Evolutionary conservation across 495 filamentous ascomycete species (phyloP), one percentile per base, ranked within the genome.

Genomic region (Wilcoxina mikolae): DNA sequence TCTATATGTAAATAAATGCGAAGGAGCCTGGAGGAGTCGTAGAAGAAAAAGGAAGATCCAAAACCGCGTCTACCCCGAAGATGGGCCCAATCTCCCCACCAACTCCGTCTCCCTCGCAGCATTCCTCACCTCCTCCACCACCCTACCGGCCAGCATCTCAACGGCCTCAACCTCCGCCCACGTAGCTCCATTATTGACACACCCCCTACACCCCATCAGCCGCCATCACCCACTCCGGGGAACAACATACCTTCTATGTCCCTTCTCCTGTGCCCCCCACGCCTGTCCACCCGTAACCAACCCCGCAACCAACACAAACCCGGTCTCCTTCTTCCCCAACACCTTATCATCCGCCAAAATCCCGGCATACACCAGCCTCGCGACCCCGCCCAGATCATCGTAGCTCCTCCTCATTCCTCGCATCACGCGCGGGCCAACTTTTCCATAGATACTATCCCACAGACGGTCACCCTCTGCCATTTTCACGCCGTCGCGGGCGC

Each of bases 271-370:
- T 12, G 25, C 18, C 24, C 17, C 27, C 46, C 33, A 26, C 24
- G 54, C 45, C 75, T 73, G 57, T 77, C 74, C 65, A 76, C 74
- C 12, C 74, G 74, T 33, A 78, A 72, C 53, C 22, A 79, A 54
- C 4, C 70, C 77, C n/a, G 76, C 75, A n/a, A 79, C 63, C 46
- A 79, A 59, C 24, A 77, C 70, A 56, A 70, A 74, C 47, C 74
- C 77, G 2, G 68, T 79, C 57, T 79, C 75, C 18, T 62, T 61
- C 4, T 68, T 44, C 22, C 56, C 69, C 20, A 79, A 61, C 15
- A 79, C 68, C 23, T 53, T 70, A 5, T 68, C 67, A 47, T 77
- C 76, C 59, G 71, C 74, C 23, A 78, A 56, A 11, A 78, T 58
- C 52, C 76, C 72, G 11, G 71, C 71, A 55, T 79, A 79, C 61